Base-by-base conservation (phyloP, 2,329 filamentous ascomycete species). In the Shiraia sp. region DNA sequence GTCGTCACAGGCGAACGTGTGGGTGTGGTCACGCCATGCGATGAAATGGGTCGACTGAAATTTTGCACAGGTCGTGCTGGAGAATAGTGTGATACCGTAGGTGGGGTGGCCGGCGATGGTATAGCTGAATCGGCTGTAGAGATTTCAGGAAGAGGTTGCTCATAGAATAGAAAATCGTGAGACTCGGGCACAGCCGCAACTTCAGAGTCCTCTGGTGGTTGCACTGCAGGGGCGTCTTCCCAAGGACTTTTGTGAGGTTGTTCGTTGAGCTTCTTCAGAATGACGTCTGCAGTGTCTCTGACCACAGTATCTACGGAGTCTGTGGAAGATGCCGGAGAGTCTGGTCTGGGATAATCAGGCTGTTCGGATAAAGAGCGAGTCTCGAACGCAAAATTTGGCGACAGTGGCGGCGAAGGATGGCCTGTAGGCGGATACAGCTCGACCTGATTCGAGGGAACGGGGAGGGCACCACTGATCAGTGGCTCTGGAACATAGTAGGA, bases 401-500 rank as follows among this genome's bases (percentile, higher is more conserved):
- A 17, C 7, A 39, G 32, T 23, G 47, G 36, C 16, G 40, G 42
- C 25, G 42, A 19, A 30, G 43, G 50, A 30, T 9, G 35, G 22
- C 17, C 25, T n/a, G 39, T 22, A 15, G 42, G 36, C 3, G 35
- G 33, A 10, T 37, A 31, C 12, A 36, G 14, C 2, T 40, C 30
- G 30, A 40, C 23, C 22, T 10, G 19, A 6, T 28, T 15, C 8
- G 37, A 23, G 10, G 48, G 33, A 19, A 32, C 25, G 8, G 57
- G 51, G 25, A 55, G 36, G 17, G 49, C 44, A 14, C 45, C 52
- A 32, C 45, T 38, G 26, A 43, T 45, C 5, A 54, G 46, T 13
- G 52, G 49, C 13, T 63, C 55, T 12, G 63, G 58, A 30, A 59
- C 59, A 39, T 62, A 62, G 34, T 53, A 61, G 6, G 55, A 51